Evolutionary conservation across 2,329 filamentous ascomycete species (phyloP), one percentile per base, ranked within the genome.

Genomic region (Fonsecaea nubica): DNA sequence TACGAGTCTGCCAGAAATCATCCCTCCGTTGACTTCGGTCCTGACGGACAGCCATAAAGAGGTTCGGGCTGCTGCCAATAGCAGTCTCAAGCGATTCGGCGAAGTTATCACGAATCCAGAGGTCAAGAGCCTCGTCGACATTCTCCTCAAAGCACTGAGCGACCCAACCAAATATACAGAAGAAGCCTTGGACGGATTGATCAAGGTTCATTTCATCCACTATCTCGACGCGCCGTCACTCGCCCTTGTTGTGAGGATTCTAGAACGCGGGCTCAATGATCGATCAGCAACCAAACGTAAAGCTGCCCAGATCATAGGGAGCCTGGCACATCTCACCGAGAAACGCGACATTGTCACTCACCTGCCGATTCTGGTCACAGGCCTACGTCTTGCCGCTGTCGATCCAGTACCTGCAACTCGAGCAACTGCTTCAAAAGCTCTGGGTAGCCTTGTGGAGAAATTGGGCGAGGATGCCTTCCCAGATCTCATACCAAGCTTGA

Each of bases 21-120:
- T 99, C 72, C 95, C 96, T 32, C 94, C 96, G 15, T 84, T 99
- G 64, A 98, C 96, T 1, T 89, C 90, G 54, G 95, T 98, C 3
- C 83, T 99, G 65, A 99, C 97, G 73, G 95, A 99, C 81, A 97
- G 92, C 74, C 95, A 99, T 81, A 99, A 99, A 79, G 95, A 99
- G 80, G 95, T 99, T 36, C 88, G 95, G 67, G 84, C 88, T 53
- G 93, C 92, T 25, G 95, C 95, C 7, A 99, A 99, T 79, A 90
- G 94, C 80, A 97, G 93, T 81, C 84, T 99, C 81, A 96, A 99
- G 81, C 90, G 95, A 64, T 99, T 99, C 77, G 95, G 96, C 71
- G 96, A 99, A 78, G 96, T 99, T 72, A 99, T 99, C 78, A 96
- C 86, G 78, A 99, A 99, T 77, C 95, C 95, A 3, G 95, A 99